Evolutionary conservation across 2,329 filamentous ascomycete species (phyloP).

Genomic region (Aspergillus fumigatus): DNA sequence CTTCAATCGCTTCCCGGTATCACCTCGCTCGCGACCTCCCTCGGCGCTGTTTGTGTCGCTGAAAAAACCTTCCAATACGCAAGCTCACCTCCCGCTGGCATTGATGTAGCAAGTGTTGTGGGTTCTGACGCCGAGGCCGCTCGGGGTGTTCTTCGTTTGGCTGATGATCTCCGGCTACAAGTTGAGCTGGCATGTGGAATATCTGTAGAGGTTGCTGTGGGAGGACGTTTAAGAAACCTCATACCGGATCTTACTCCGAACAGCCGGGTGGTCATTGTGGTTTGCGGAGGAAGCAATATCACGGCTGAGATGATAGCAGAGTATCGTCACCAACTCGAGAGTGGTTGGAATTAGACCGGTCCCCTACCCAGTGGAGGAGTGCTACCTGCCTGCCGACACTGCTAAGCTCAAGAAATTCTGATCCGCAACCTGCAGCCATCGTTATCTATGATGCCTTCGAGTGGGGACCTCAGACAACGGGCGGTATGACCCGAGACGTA

Average conservation of each 20-base stretch:
- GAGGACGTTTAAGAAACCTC: slow-evolving; percentile 19
- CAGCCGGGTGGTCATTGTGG: slow-evolving; percentile 33
- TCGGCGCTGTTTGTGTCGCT: slow-evolving; percentile 65
- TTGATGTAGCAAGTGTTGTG: slow-evolving; percentile 54
- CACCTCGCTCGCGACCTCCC: slow-evolving; percentile 65
- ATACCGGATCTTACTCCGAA: slow-evolving; percentile 24
- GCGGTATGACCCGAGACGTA: too few relatives aligned
- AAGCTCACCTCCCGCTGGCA: slow-evolving; percentile 31
- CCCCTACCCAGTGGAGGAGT: too few relatives aligned
- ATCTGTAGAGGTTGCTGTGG: slow-evolving; percentile 51
- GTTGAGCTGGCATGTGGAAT: slow-evolving; percentile 83
- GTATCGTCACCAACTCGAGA: slow-evolving; percentile 42
- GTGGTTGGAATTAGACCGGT: slow-evolving; percentile 22
- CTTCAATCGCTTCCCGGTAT: slow-evolving; percentile 62
- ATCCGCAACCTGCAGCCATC: not conserved
- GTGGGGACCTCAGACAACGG: too few relatives aligned
- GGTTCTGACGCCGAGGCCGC: slow-evolving; percentile 72
- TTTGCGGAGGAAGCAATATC: slow-evolving; percentile 47
- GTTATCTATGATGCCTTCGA: too few relatives aligned
- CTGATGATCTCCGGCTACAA: slow-evolving; percentile 71
- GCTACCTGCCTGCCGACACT: too few relatives aligned
- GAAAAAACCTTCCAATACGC: slow-evolving; percentile 61
- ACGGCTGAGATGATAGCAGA: slow-evolving; percentile 48
- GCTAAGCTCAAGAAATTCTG: not conserved
- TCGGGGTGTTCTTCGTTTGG: slow-evolving; percentile 65